phyloP scores from a whole-genome alignment of 805 yeast species.

The Kuraishia capsulata region DNA sequence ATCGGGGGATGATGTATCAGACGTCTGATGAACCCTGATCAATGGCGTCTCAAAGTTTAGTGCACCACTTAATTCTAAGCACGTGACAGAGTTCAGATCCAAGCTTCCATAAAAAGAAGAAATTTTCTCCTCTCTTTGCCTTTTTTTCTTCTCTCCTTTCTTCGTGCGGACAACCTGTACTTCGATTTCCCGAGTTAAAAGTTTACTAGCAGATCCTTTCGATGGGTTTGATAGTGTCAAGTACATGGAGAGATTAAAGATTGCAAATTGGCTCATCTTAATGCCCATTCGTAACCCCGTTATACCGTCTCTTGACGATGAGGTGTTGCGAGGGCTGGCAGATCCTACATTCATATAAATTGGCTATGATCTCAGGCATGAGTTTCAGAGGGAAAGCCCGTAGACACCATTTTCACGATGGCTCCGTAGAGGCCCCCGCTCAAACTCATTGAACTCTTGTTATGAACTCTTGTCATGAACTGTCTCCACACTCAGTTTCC shows the following conservation, averaged over 20 bases:
- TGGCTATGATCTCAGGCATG: no score
- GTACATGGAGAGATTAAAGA: constrained; percentile 57
- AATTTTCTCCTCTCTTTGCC: constrained; percentile 4
- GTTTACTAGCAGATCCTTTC: constrained; percentile 6
- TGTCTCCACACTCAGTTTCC: no score
- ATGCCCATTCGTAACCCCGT: constrained; percentile 54
- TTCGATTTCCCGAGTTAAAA: constrained; percentile 9
- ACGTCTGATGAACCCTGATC: no score
- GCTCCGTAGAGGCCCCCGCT: no score
- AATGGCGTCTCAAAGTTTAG: no score
- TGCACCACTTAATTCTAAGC: no score
- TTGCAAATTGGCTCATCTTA: constrained; percentile 48
- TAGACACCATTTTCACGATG: no score
- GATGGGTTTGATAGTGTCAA: constrained; percentile 50
- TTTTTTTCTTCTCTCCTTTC: constrained; percentile 15
- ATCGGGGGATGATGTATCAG: no score
- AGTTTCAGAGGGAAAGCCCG: no score
- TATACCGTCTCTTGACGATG: constrained; percentile 17
- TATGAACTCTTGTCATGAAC: no score
- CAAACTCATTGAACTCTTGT: no score
- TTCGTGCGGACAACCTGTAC: constrained; percentile 74
- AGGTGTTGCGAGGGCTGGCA: constrained; percentile 54
- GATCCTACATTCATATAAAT: constrained; percentile 57
- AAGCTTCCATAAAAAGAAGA: not conserved
- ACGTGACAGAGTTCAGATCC: no score